These are phyloP conservation scores for Bisporella sp. DNA, from an alignment of 2,329 filamentous ascomycete species.

Conservation along the genomic window DNA sequence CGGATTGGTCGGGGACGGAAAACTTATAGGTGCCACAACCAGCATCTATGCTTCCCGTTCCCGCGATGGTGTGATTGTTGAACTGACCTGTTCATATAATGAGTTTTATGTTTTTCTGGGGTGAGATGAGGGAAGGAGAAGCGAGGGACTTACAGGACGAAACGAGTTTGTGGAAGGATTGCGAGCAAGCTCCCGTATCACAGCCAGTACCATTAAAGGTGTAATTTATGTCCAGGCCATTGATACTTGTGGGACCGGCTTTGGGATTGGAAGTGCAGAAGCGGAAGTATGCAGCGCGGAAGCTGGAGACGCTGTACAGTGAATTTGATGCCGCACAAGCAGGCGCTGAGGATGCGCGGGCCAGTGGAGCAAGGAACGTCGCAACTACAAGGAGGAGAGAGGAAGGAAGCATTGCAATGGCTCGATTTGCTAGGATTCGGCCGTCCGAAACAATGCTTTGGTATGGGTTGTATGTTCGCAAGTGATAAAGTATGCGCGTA, in stretches of 20 bases:
- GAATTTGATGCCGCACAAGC: no score
- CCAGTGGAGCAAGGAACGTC: no score
- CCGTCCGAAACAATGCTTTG: no score
- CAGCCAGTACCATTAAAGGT: neutral
- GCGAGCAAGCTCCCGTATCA: neutral
- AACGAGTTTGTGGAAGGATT: neutral
- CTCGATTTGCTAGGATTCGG: no score
- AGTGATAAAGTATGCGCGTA: no score
- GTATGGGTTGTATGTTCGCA: no score
- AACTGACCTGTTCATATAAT: neutral
- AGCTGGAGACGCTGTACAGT: no score
- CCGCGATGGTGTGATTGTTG: neutral
- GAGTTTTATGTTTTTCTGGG: neutral
- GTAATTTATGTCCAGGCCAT: neutral
- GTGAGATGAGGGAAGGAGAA: neutral
- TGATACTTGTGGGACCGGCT: neutral
- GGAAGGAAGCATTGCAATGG: no score
- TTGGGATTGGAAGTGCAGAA: no score
- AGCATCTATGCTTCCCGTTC: neutral
- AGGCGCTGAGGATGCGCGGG: no score
- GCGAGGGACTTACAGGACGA: neutral
- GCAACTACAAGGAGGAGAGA: no score
- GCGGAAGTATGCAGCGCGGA: no score
- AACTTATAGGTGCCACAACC: neutral
- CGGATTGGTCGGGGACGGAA: neutral